Percentiles rank a stretch among this genome's conserved stretches.
These are phyloP conservation scores for Detonula confervacea DNA, from an alignment of 352 stramenopile species.

Conservation along the genomic window DNA sequence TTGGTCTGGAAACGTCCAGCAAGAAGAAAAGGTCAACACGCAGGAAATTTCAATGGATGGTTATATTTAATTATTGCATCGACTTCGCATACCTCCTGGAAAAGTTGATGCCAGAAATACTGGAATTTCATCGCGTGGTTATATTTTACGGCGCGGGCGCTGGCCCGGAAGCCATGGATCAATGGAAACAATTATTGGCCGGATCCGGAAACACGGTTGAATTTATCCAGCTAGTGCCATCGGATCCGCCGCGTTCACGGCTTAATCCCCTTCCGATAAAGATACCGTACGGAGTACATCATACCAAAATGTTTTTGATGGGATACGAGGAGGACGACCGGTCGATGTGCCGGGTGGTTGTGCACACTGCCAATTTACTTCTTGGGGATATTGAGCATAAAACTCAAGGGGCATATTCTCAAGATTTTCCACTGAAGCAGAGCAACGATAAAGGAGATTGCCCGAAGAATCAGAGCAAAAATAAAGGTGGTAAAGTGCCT, in stretches of 20 bases:
- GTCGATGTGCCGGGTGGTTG: slow-evolving; percentile 55
- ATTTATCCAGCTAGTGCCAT: slow-evolving; percentile 49
- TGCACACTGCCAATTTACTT: slow-evolving; percentile 77
- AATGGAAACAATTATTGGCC: slow-evolving; percentile 51
- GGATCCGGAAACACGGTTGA: slow-evolving; percentile 41
- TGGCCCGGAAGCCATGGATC: slow-evolving; percentile 16
- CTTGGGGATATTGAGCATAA: slow-evolving; percentile 66
- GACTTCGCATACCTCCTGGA: slow-evolving; percentile 71
- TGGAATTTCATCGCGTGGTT: slow-evolving; percentile 57
- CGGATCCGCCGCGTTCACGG: slow-evolving; percentile 37
- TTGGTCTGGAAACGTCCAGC: no score
- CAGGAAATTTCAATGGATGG: slow-evolving; percentile 63
- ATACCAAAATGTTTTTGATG: slow-evolving; percentile 75
- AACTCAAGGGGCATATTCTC: slow-evolving; percentile 68
- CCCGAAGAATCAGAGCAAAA: no score
- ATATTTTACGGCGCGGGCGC: slow-evolving; percentile 60
- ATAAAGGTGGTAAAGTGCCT: slow-evolving; percentile 16
- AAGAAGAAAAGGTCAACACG: slow-evolving; percentile 15
- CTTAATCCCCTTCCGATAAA: slow-evolving; percentile 57
- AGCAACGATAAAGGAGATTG: no score
- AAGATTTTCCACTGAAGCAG: slow-evolving; percentile 75
- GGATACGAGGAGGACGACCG: slow-evolving; percentile 47
- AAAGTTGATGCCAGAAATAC: slow-evolving; percentile 65
- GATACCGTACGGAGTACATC: slow-evolving; percentile 60
- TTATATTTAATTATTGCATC: slow-evolving; percentile 74